A percentile compares a stretch with the other conserved stretches of the same genome.
These are phyloP conservation scores for Fomitiporia mediterranea DNA, from an alignment of 1,284 basidiomycete species.

Conservation along the genomic window DNA sequence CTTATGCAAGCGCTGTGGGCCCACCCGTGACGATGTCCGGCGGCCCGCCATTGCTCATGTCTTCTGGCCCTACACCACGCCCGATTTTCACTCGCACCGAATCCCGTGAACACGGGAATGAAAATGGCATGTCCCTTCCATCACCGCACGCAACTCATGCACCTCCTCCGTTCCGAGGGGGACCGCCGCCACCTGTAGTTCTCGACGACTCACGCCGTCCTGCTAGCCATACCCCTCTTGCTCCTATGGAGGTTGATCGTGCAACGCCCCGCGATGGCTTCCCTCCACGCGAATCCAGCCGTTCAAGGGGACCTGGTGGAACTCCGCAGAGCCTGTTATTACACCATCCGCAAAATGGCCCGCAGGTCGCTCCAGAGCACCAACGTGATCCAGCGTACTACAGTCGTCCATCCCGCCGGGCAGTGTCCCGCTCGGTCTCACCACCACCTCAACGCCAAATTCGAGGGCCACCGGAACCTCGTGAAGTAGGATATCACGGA, in stretches of 20 bases:
- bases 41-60: constrained; percentile 47
- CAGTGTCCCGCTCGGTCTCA: constrained; percentile 48
- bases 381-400: constrained; percentile 37
- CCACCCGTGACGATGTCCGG: constrained; percentile 38
- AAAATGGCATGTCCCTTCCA: constrained; percentile 53
- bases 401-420: constrained; percentile 42
- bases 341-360: constrained; percentile 62
- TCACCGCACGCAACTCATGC: constrained; percentile 50
- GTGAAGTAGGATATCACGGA: constrained; percentile 5
- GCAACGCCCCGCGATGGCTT: constrained; percentile 45
- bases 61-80: constrained; percentile 43
- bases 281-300: constrained; percentile 40
- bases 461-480: constrained; percentile 3
- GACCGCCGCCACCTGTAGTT: constrained; percentile 72
- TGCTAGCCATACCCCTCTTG: constrained; percentile 65
- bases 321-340: constrained; percentile 50
- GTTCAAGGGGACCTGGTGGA: constrained; percentile 41
- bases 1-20: constrained; percentile 75
- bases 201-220: constrained; percentile 61
- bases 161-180: constrained; percentile 69
- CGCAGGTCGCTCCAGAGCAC: constrained; percentile 44
- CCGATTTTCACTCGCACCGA: constrained; percentile 57
- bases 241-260: constrained; percentile 82
- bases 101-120: constrained; percentile 47
- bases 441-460: constrained; percentile 6